A percentile compares a stretch with the other conserved stretches of the same genome.
phyloP scores from a whole-genome alignment of 768 basidiomycete species.

The Amanita phalloides region DNA sequence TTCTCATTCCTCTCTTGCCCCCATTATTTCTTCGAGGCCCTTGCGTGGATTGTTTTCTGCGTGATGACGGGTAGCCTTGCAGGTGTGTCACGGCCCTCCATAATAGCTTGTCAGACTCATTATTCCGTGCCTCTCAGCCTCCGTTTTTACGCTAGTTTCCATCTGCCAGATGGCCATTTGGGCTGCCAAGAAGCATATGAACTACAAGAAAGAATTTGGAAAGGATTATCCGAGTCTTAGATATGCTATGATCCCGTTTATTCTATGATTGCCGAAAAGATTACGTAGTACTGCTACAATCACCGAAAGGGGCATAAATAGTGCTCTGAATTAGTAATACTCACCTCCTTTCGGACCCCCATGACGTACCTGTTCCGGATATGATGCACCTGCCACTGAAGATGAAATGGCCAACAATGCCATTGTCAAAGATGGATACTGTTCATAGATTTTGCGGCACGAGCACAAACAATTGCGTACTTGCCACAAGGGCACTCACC shows the following conservation, averaged over 20 bases:
- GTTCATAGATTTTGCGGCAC: too few relatives aligned
- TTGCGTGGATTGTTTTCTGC: conserved; percentile 64
- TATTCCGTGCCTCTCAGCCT: not conserved
- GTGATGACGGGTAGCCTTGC: conserved; percentile 70
- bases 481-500: too few relatives aligned
- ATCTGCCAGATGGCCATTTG: conserved; percentile 67
- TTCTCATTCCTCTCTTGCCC: conserved; percentile 83
- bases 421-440: too few relatives aligned
- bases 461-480: too few relatives aligned
- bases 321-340: too few relatives aligned
- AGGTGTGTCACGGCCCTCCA: conserved; percentile 33
- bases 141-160: conserved; percentile 2
- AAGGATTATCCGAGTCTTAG: conserved; percentile 66
- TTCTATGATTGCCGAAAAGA: conserved; percentile 25
- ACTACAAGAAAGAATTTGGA: conserved; percentile 92
- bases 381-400: too few relatives aligned
- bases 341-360: too few relatives aligned
- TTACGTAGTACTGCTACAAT: not conserved
- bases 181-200: conserved; percentile 85
- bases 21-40: conserved; percentile 88
- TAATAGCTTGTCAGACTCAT: not conserved
- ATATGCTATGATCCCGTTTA: conserved; percentile 74
- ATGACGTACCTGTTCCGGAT: too few relatives aligned
- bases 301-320: too few relatives aligned
- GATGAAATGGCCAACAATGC: too few relatives aligned